Evolutionary conservation across 352 stramenopile species (phyloP).

Genomic region (Globisporangium emineosum): DNA sequence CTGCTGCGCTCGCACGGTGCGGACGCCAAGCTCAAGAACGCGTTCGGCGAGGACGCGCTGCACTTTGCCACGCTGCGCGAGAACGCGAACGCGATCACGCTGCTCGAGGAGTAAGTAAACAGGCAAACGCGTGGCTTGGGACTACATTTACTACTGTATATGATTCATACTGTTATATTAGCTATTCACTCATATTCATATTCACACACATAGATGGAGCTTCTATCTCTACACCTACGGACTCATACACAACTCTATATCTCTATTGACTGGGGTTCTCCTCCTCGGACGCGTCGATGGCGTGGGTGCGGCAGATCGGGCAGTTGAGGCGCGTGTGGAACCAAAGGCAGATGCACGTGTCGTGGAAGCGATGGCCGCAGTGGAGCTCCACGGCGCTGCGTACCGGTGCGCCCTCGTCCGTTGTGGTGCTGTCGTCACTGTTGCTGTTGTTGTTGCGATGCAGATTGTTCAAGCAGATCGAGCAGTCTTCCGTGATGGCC

Average conservation of each 20-base stretch:
- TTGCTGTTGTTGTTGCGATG: background rate
- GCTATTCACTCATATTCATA: background rate
- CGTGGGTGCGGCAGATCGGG: slow-evolving; percentile 43
- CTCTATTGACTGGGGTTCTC: background rate
- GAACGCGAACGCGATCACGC: slow-evolving; percentile 43
- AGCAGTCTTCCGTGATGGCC: slow-evolving; percentile 27
- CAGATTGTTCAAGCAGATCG: slow-evolving; percentile 52
- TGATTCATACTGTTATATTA: slow-evolving; percentile 6
- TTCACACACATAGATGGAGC: too few relatives aligned
- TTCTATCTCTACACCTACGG: background rate
- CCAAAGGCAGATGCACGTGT: slow-evolving; percentile 72
- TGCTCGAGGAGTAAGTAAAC: slow-evolving; percentile 32
- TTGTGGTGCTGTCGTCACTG: background rate
- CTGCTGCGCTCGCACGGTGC: slow-evolving; percentile 50
- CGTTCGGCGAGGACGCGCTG: slow-evolving; percentile 62
- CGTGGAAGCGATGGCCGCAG: slow-evolving; percentile 75
- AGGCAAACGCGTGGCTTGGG: background rate
- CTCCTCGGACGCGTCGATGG: slow-evolving; percentile 3
- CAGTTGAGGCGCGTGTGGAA: slow-evolving; percentile 62
- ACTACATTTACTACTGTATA: background rate
- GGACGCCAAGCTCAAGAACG: slow-evolving; percentile 47
- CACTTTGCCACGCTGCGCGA: slow-evolving; percentile 62
- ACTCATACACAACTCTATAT: slow-evolving; percentile 1
- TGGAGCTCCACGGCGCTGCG: slow-evolving; percentile 33
- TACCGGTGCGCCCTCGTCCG: slow-evolving; percentile 4